Conservation (phyloP, 768 basidiomycete species). For the Macrocybe gigantea region DNA sequence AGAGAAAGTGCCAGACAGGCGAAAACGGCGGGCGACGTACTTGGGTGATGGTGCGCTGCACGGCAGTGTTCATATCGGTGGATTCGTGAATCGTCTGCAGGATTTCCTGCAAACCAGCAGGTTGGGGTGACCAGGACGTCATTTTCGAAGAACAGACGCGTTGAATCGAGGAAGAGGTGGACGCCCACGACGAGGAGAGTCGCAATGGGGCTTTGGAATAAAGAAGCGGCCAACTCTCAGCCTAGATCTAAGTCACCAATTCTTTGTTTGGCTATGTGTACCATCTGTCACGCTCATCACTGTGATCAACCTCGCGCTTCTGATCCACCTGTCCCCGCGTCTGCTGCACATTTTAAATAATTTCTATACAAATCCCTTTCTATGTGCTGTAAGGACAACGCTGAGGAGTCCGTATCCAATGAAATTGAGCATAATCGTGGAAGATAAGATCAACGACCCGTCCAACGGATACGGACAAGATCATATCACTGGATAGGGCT, state of each 20-base stretch:
- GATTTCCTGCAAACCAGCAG: constrained; percentile 86
- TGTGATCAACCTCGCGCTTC: no score
- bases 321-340: no score
- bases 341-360: no score
- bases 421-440: no score
- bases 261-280: constrained; percentile 16
- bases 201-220: constrained; percentile 16
- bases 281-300: constrained; percentile 6
- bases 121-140: constrained; percentile 80
- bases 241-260: constrained; percentile 18
- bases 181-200: constrained; percentile 14
- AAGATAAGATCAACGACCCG: no score
- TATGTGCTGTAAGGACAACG: no score
- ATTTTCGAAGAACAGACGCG: constrained; percentile 42
- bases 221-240: constrained; percentile 7
- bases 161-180: constrained; percentile 19
- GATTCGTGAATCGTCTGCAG: constrained; percentile 88
- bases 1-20: constrained; percentile 12
- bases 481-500: no score
- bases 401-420: no score
- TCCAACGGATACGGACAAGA: no score
- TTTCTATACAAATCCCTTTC: no score
- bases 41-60: constrained; percentile 79
- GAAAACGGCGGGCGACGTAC: constrained; percentile 35
- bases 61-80: constrained; percentile 67